phyloP scores from a whole-genome alignment of 2,329 filamentous ascomycete genomes.

The Sphaceloma murrayae region DNA sequence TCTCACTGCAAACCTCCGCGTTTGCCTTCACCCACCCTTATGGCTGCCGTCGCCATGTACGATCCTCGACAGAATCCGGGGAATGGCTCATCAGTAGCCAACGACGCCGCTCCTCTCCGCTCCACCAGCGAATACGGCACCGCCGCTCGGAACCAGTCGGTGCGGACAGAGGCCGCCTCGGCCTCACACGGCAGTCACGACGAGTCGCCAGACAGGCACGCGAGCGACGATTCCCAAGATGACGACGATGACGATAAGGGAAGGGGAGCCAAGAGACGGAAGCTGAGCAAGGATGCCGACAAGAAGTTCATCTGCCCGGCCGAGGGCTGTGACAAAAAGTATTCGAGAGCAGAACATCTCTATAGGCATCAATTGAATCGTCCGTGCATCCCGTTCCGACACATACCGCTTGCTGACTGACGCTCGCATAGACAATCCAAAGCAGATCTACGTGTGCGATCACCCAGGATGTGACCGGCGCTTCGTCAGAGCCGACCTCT shows the following conservation, averaged over 20 bases:
- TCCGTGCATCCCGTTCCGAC: conserved; percentile 37
- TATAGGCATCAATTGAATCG: conserved; percentile 94
- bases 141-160: background rate
- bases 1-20: background rate
- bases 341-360: conserved; percentile 91
- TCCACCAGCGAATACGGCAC: conserved; percentile 1
- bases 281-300: conserved; percentile 38
- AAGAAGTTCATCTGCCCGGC: conserved; percentile 65
- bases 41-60: conserved; percentile 13
- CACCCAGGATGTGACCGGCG: conserved; percentile 82
- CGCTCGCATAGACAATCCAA: conserved; percentile 62
- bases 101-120: conserved; percentile 7
- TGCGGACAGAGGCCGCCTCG: background rate
- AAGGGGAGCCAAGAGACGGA: conserved; percentile 25
- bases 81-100: background rate
- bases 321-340: conserved; percentile 86
- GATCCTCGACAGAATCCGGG: conserved; percentile 14
- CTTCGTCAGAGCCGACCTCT: conserved; percentile 88
- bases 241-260: conserved; percentile 2
- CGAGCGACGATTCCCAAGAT: conserved; percentile 8
- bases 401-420: background rate
- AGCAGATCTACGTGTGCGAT: conserved; percentile 89
- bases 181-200: conserved; percentile 9
- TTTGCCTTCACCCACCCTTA: background rate
- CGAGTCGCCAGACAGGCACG: conserved; percentile 4